Evolutionary conservation across 108 stramenopile species (phyloP).

Genomic region (Poteriospumella lacustris): DNA sequence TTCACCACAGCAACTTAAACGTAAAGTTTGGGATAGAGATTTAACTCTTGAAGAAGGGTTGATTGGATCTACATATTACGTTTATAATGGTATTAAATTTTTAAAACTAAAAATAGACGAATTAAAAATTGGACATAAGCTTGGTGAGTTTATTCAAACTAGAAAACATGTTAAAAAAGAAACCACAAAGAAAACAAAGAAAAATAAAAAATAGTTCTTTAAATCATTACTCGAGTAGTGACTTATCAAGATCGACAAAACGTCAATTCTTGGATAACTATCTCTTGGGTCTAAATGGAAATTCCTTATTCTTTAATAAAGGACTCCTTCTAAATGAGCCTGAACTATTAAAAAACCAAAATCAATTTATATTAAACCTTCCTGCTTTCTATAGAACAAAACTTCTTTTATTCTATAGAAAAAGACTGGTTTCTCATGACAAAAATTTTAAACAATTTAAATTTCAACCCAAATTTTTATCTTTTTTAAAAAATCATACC

Average conservation of each 20-base stretch:
- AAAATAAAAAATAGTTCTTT: conserved; percentile 14
- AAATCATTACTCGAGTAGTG: conserved; percentile 8
- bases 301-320: conserved; percentile 15
- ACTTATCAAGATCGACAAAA: conserved; percentile 8
- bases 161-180: conserved; percentile 12
- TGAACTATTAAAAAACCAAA: conserved; percentile 11
- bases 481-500: conserved; percentile 9
- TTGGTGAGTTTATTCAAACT: conserved; percentile 15
- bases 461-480: conserved; percentile 4
- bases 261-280: conserved; percentile 8
- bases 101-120: background rate
- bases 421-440: conserved; percentile 16
- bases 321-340: background rate
- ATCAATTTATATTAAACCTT: background rate
- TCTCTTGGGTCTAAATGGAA: conserved; percentile 7
- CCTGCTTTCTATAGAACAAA: conserved; percentile 13
- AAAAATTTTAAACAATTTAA: conserved; percentile 16
- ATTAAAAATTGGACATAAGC: conserved; percentile 16
- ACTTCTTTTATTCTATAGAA: conserved; percentile 7
- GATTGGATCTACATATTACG: background rate
- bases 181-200: conserved; percentile 4
- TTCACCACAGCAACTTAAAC: background rate
- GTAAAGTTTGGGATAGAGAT: conserved; percentile 4
- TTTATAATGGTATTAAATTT: conserved; percentile 19
- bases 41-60: conserved; percentile 1